Base-by-base conservation (phyloP, 2,329 filamentous ascomycete species). In the Fusarium sp. region DNA sequence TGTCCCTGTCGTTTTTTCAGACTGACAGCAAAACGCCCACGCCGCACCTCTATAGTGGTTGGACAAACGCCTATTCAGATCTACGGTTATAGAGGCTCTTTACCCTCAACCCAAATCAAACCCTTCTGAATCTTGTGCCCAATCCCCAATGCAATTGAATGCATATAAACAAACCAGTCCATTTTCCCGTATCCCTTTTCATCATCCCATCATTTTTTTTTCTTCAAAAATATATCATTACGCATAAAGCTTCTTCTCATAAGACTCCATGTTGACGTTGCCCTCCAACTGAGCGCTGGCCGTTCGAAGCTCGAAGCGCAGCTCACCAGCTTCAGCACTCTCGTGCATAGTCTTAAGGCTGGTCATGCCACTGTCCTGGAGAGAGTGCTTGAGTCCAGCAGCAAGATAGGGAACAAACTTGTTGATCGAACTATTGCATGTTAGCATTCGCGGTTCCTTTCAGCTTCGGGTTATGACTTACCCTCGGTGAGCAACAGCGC, bases 171-270 rank as follows among this genome's bases (percentile, higher is more conserved):
- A 56, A 76, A 62, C 48, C 66, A 70, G 10, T 42, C 65, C 72
- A 60, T 39, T 56, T 60, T 68, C 51, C 64, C 52, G 45, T 72
- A 55, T 74, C 56, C 71, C 68, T 70, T 14, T 60, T 66, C 66
- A 38, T 54, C 67, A 66, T 70, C 54, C 64, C 62, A 24, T 73
- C 68, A 61, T 72, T 73, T 26, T 77, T 63, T 63, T 47, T 28
- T n/a, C n/a, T n/a, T n/a, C 62, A 49, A 69, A 35, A 62, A 70
- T 71, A 73, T 76, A 70, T 77, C 76, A 78, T 84, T 91, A 98
- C 79, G 95, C 94, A 85, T 97, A 99, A 77, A 99, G 93, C 90
- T 98, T 99, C 93, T 99, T 99, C 89, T 98, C 96, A 83, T 97
- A 98, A 82, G 94, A 96, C 87, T 98, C 95, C 89, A 99, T 95